Percentiles rank a stretch among this genome's conserved stretches.
phyloP scores from a whole-genome alignment of 148 eudicot genomes.

The Rhododendron mucronatum region DNA sequence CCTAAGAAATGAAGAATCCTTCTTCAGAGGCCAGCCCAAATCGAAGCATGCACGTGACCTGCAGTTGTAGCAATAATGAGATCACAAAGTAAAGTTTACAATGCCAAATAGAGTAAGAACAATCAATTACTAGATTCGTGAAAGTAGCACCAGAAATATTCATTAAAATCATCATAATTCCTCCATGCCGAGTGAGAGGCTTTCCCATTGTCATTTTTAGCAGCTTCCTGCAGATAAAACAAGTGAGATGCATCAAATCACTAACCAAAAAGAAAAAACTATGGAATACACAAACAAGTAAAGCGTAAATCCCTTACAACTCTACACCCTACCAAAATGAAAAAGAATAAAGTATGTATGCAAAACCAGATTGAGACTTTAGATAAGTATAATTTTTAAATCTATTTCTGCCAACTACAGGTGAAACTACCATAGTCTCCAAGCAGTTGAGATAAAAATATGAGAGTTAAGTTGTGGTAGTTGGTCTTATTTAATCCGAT shows the following conservation, averaged over 20 bases:
- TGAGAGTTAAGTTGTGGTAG: not conserved
- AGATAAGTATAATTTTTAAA: not conserved
- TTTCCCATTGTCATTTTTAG: conserved; percentile 63
- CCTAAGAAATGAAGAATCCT: conserved; percentile 59
- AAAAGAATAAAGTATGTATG: not conserved
- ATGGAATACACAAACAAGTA: not conserved
- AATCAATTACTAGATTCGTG: not conserved
- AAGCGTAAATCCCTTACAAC: not conserved
- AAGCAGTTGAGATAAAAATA: not conserved
- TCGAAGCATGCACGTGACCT: conserved; percentile 88
- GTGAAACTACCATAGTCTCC: not conserved
- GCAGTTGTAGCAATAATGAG: conserved; percentile 17
- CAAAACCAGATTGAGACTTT: not conserved
- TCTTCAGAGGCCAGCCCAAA: conserved; percentile 79
- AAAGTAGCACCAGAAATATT: conserved; percentile 82
- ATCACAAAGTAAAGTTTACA: not conserved
- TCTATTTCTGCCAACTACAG: not conserved
- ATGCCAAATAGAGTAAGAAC: not conserved
- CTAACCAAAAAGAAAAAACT: not conserved
- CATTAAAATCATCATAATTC: conserved; percentile 97
- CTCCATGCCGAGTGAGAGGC: conserved; percentile 93
- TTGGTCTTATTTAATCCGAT: not conserved
- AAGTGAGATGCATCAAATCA: not conserved
- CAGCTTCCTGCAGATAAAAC: conserved; percentile 62
- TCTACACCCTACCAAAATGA: not conserved